These are phyloP conservation scores for Volvariella surrecta DNA, from an alignment of 1,284 basidiomycete genomes.

Conservation along the genomic window DNA sequence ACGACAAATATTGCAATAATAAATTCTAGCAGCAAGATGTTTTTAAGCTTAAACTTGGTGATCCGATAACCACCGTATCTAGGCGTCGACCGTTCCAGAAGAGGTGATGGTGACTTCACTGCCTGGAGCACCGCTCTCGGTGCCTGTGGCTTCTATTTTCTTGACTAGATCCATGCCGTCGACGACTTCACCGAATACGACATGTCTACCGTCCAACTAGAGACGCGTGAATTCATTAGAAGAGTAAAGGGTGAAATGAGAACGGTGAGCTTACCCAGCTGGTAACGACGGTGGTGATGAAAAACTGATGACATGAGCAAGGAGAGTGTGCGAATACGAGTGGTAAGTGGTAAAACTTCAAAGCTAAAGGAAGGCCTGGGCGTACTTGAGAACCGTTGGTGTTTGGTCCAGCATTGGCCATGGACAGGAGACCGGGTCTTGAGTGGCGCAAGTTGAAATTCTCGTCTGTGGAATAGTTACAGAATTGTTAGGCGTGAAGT, in stretches of 20 bases:
- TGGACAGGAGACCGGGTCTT: constrained; percentile 79
- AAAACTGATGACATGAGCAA: constrained; percentile 43
- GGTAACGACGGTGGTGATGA: constrained; percentile 80
- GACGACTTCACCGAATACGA: constrained; percentile 78
- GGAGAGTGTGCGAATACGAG: neutral
- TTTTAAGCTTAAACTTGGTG: no score
- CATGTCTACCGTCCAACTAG: constrained; percentile 70
- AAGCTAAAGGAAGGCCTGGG: neutral
- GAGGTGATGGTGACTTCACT: constrained; percentile 52
- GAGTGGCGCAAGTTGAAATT: constrained; percentile 79
- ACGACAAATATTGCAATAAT: no score
- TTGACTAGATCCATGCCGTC: constrained; percentile 75
- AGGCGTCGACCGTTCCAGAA: constrained; percentile 47
- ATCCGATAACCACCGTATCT: no score
- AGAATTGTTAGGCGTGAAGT: neutral
- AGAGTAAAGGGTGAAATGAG: constrained; percentile 1
- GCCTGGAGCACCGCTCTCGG: constrained; percentile 43
- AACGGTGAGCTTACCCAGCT: constrained; percentile 48
- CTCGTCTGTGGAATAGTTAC: constrained; percentile 51
- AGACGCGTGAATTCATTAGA: neutral
- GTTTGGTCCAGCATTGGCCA: constrained; percentile 77
- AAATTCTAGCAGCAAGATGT: no score
- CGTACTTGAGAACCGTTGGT: constrained; percentile 67
- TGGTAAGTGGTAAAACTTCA: neutral
- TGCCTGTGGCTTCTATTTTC: constrained; percentile 61